Evolutionary conservation across 176 grass and related monocot genomes (phyloP), one percentile per base, ranked within the genome.

Genomic region (Hsuehochloa calcarea): DNA sequence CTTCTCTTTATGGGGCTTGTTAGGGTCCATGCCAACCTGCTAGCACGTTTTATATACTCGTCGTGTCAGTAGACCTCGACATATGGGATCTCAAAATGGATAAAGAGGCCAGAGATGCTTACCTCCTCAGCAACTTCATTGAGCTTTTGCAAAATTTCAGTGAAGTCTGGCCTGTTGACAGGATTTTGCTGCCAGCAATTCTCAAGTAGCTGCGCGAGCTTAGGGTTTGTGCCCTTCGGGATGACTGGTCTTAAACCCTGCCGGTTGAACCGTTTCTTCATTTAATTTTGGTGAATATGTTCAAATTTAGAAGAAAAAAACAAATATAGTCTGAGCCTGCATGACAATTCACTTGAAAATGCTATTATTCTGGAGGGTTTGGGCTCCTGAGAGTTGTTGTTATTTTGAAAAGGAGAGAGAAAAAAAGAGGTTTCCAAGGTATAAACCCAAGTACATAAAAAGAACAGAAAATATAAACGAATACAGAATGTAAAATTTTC

Each of bases 171-270:
- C 38, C 93, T 82, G 38, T 90, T 20, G 62, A 49, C 37, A 72
- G 90, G 78, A 65, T 90, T 86, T 78, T 95, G 90, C 58, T 90
- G 67, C 93, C 93, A 95, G n/a, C 90, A 95, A 74, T 75, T 95
- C 88, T 90, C 85, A 46, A 95, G 80, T 49, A 92, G 47, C 7
- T 70, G 66, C 6, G 78, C 26, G 27, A 95, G 85, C 69, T 92
- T 92, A 69, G 90, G 82, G 68, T 90, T 77, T 16, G 87, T 84
- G 62, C 84, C 78, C 78, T 77, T 92, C 29, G 93, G 93, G 17
- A 95, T 90, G 58, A 88, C 80, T 44, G 90, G 93, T 65, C 93
- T 88, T 75, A 92, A 63, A 20, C 90, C 85, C 93, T 92, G 49
- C 29, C 19, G 68, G 25, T 2, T 34, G 52, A 72, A 22, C 3